A percentile compares a stretch with the other conserved stretches of the same genome.
Conservation (phyloP, 371 early-diverging fungal species). For the Zopfochytrium polystomum region DNA sequence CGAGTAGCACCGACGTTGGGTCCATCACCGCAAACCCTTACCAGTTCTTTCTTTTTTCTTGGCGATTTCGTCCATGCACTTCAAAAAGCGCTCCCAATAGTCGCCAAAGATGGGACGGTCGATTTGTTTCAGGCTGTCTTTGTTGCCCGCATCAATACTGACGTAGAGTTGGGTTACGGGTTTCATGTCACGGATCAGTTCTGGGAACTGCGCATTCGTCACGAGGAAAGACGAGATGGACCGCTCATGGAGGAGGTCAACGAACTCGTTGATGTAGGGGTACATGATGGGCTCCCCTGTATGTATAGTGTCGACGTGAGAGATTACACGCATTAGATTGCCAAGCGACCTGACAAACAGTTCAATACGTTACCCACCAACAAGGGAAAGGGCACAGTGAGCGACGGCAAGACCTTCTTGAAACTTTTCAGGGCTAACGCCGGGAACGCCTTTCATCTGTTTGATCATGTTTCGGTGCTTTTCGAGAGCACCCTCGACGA, state of each 20-base stretch:
- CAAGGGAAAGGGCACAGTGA: constrained; percentile 69
- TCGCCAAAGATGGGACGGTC: constrained; percentile 78
- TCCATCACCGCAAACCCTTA: neutral
- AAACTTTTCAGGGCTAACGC: constrained; percentile 71
- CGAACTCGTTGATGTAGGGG: constrained; percentile 79
- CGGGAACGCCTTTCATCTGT: constrained; percentile 75
- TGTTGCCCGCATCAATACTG: constrained; percentile 75
- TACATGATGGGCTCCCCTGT: constrained; percentile 84
- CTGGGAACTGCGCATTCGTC: constrained; percentile 81
- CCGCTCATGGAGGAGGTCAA: constrained; percentile 63
- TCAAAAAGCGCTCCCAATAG: constrained; percentile 79
- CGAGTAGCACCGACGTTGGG: no score
- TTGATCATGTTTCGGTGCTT: constrained; percentile 79
- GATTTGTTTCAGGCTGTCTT: constrained; percentile 73
- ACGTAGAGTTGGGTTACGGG: constrained; percentile 81
- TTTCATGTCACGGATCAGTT: constrained; percentile 46
- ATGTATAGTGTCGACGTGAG: no score
- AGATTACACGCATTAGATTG: no score
- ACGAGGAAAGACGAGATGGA: constrained; percentile 77
- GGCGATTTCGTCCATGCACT: constrained; percentile 62
- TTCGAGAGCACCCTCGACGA: constrained; percentile 71
- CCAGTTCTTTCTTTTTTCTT: constrained; percentile 65
- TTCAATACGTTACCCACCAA: no score
- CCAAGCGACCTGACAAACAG: no score
- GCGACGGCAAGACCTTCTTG: constrained; percentile 67